phyloP scores from a whole-genome alignment of 305 asterid species.

The Salvia sclarea region DNA sequence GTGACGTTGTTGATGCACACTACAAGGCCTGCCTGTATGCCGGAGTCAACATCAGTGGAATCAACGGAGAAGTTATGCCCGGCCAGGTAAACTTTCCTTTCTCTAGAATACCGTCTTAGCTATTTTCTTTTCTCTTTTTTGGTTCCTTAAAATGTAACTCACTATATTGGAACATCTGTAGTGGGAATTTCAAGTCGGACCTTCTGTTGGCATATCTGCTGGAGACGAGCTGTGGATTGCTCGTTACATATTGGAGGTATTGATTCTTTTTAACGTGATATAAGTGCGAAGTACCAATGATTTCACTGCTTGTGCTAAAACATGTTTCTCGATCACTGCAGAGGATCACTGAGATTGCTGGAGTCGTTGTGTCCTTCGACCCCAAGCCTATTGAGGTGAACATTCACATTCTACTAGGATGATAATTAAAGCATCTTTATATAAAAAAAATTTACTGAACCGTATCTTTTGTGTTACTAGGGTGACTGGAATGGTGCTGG shows the following conservation, averaged over 20 bases:
- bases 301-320: neutral
- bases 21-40: slow-evolving; percentile 92
- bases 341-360: slow-evolving; percentile 93
- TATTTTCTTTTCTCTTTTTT: neutral
- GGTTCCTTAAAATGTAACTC: neutral
- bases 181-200: slow-evolving; percentile 98
- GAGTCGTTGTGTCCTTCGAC: slow-evolving; percentile 78
- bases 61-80: slow-evolving; percentile 96
- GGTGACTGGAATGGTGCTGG: slow-evolving; percentile 96
- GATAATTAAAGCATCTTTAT: neutral
- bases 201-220: slow-evolving; percentile 74
- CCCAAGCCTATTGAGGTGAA: slow-evolving; percentile 75
- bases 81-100: slow-evolving; percentile 60
- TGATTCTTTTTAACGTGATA: neutral
- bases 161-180: slow-evolving; percentile 25
- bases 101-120: neutral
- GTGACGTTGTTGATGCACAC: slow-evolving; percentile 81
- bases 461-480: slow-evolving; percentile 31
- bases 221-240: slow-evolving; percentile 83
- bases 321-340: slow-evolving; percentile 31
- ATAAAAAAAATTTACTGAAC: neutral
- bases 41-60: slow-evolving; percentile 81
- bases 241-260: slow-evolving; percentile 83
- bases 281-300: neutral
- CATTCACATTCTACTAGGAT: no score